Evolutionary conservation across 176 grass and related monocot genomes (phyloP), one percentile per base, ranked within the genome.

Genomic region (Zoysia japonica): DNA sequence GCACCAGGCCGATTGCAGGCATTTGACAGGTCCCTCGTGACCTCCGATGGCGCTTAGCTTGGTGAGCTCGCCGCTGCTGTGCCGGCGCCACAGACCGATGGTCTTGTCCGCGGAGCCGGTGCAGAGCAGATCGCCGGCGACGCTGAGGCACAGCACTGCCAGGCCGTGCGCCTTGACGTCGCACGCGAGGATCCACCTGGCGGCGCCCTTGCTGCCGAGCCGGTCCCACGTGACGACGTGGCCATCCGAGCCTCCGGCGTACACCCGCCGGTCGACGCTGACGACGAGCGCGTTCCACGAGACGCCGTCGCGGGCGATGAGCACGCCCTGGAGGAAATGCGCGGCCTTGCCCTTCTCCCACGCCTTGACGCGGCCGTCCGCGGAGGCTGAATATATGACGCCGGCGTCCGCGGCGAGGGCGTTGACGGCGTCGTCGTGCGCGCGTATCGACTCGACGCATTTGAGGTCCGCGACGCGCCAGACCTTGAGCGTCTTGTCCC

Each of bases 391-490:
- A 75, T 87, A 98, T 3, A 98, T 47, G 12, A 89, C 36, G 15
- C 86, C 88, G 10, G 55, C n/a, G 45, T 80, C 76, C 2, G 81
- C 86, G 13, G 69, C 83, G 12, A 98, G 71, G 53, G 82, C 74
- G 53, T 95, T 98, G 85, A 98, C 85, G 35, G 92, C 92, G 80
- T 98, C 96, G 49, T 98, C 92, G 76, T 98, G 96, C n/a, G 96
- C 96, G 35, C 81, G 82, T 13, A 98, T 87, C 40, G 96, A 98
- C 80, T 98, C 96, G 71, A 98, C 57, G 85, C 96, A 98, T 74
- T 44, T 90, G 43, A 94, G 85, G 81, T 98, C 90, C 5, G 95
- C 82, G 71, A 87, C 71, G 44, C 92, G 87, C 92, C 95, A 94
- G 7, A 91, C 96, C 88, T 94, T 98, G 40, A 98, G 86, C 36